Evolutionary conservation across 208 protist genomes (phyloP).

Genomic region (Acanthamoeba quina): DNA sequence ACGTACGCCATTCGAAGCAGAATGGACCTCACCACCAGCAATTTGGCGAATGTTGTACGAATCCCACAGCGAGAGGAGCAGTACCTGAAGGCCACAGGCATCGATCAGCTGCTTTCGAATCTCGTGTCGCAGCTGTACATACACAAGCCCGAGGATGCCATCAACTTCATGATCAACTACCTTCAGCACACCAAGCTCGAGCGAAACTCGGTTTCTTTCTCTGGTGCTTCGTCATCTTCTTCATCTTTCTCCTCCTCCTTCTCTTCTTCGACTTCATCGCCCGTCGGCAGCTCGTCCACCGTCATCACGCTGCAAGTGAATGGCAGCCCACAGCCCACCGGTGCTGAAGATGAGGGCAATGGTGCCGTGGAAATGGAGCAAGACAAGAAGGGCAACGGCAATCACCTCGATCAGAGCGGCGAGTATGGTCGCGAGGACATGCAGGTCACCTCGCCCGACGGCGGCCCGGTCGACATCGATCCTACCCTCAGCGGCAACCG

Average conservation of each 20-base stretch:
- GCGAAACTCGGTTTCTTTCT: not conserved
- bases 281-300: not conserved
- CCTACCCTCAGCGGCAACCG: conserved; percentile 8
- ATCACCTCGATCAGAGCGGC: conserved; percentile 5
- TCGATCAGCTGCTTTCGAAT: conserved; percentile 34
- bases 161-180: conserved; percentile 68
- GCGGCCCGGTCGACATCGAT: conserved; percentile 57
- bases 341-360: not conserved
- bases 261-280: not conserved
- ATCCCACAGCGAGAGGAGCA: conserved; percentile 46
- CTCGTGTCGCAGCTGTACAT: conserved; percentile 70
- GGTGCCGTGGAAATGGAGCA: conserved; percentile 62
- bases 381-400: not conserved
- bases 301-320: not conserved
- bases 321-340: not conserved
- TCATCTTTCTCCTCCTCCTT: not conserved
- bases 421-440: conserved; percentile 10
- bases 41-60: not conserved
- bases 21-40: not conserved
- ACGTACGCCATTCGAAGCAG: too few relatives aligned
- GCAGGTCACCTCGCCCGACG: conserved; percentile 51
- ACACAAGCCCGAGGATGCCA: conserved; percentile 57
- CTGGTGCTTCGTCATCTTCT: not conserved
- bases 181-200: conserved; percentile 45
- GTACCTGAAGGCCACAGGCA: conserved; percentile 67